Base-by-base conservation (phyloP, 2,329 filamentous ascomycete genomes). In the Venturia effusa region DNA sequence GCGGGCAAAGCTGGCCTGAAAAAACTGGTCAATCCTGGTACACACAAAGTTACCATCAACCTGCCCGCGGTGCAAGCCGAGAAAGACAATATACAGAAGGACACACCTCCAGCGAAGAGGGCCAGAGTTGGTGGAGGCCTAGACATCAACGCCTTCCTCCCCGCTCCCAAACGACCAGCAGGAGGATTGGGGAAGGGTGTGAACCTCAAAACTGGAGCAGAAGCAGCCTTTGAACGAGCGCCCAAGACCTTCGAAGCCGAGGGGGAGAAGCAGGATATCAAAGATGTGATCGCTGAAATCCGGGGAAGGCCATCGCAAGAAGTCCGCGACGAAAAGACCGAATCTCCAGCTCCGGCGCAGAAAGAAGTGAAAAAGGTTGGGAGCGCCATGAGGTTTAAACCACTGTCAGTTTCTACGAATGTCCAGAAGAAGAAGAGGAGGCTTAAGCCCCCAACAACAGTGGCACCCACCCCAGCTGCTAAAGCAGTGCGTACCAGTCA, bases 321-420 rank as follows among this genome's bases (percentile, higher is more conserved):
- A 0, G 67, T 68, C 2, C 68, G 68, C 1, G 69, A 65, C 10
- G 43, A 40, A 27, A 57, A 48, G 30, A 24, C 68, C 40, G 72
- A 69, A 63, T 17, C 71, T 70, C 32, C 73, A 73, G 73, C 72
- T 15, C 70, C 73, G n/a, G 64, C 62, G 17, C 57, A 61, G 1
- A 65, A 66, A 5, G 72, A 72, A n/a, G 82, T 88, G 19, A 88
- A 89, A 75, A 75, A 89, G 17, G 83, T 87, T 1, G 89, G 89
- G 24, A 94, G 92, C 69, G 85, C 91, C 15, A 84, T 92, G 74
- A 89, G 91, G 84, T 97, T 97, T 75, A 89, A 87, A 72, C 93
- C 93, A 3, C 79, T 97, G 43, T 96, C 92, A 0, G 92, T 97
- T 17, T 84, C 87, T 19, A 83, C 90, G 66, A 90, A 88, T 67